A percentile compares a stretch with the other conserved stretches of the same genome.
Evolutionary conservation across 768 basidiomycete genomes (phyloP).

Genomic region (Grammothele lineata): DNA sequence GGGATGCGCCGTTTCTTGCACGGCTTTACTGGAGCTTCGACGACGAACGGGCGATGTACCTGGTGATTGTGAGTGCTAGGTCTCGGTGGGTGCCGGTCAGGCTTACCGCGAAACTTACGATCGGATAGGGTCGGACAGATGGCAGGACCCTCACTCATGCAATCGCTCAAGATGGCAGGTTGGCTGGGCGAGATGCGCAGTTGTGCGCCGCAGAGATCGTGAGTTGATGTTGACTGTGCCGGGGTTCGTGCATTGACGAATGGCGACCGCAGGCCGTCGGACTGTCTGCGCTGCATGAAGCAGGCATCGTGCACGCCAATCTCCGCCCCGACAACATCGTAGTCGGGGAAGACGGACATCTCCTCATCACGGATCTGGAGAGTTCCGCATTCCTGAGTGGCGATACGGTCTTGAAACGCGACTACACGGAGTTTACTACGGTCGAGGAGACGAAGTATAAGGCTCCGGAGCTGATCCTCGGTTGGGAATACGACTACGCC

Average conservation of each 20-base stretch:
- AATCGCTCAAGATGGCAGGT: conserved; percentile 24
- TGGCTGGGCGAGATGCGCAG: conserved; percentile 32
- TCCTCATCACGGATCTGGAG: conserved; percentile 42
- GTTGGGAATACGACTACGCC: conserved; percentile 47
- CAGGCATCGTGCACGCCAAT: conserved; percentile 44
- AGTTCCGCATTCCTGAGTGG: conserved; percentile 22
- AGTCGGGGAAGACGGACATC: conserved; percentile 42
- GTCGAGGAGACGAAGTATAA: conserved; percentile 25
- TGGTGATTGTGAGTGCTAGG: conserved; percentile 34
- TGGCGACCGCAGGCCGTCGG: conserved; percentile 31
- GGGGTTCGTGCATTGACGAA: no score
- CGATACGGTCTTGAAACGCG: neutral
- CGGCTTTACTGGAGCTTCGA: conserved; percentile 38
- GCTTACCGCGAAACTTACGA: conserved; percentile 30
- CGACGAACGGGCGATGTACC: conserved; percentile 33
- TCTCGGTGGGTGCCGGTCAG: no score
- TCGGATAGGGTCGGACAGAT: conserved; percentile 7
- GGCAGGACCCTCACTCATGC: conserved; percentile 1
- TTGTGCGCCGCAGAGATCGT: conserved; percentile 51
- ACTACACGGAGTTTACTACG: neutral
- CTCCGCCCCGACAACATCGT: conserved; percentile 42
- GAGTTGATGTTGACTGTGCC: conserved; percentile 19
- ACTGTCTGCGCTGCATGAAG: conserved; percentile 39
- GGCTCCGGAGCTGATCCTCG: conserved; percentile 52
- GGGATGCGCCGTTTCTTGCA: conserved; percentile 35